Conservation (phyloP, 208 protist genomes). For the Crithidia bombi region DNA sequence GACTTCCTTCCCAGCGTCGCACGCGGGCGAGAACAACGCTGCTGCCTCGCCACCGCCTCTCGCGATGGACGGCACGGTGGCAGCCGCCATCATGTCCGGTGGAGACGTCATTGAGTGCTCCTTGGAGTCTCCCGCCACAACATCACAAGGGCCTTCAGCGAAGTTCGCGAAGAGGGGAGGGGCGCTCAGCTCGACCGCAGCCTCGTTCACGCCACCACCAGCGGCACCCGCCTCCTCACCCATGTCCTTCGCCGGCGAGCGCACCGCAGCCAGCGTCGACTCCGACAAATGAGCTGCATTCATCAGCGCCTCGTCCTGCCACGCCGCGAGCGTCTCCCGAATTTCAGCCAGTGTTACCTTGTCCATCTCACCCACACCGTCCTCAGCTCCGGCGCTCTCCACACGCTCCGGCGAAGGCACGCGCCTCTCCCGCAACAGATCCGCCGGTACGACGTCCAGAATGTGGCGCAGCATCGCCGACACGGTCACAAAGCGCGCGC, state of each 20-base stretch:
- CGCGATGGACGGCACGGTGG: not conserved
- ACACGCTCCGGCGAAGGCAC: constrained; percentile 17
- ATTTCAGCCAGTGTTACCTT: constrained; percentile 22
- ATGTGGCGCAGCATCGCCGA: constrained; percentile 53
- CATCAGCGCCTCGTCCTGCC: constrained; percentile 12
- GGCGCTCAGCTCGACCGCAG: not conserved
- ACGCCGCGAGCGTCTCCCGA: constrained; percentile 19
- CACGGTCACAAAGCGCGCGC: constrained; percentile 43
- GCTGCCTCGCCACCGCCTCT: not conserved
- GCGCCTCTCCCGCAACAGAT: constrained; percentile 6
- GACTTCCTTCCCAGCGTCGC: not conserved
- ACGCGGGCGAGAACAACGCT: not conserved
- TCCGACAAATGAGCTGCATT: constrained; percentile 2
- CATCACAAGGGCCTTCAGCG: not conserved
- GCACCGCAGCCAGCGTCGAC: not conserved
- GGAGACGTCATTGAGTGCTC: not conserved
- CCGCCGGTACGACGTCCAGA: constrained; percentile 32
- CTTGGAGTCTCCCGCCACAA: not conserved
- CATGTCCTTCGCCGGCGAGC: not conserved
- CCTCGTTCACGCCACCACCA: not conserved
- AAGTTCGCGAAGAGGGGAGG: not conserved
- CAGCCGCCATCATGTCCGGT: constrained; percentile 6
- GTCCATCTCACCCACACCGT: not conserved
- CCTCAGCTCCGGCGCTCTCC: not conserved
- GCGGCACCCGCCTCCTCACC: not conserved